These are phyloP conservation scores for Blumeria hordei DNA, from an alignment of 2,329 filamentous ascomycete species.

Conservation along the genomic window DNA sequence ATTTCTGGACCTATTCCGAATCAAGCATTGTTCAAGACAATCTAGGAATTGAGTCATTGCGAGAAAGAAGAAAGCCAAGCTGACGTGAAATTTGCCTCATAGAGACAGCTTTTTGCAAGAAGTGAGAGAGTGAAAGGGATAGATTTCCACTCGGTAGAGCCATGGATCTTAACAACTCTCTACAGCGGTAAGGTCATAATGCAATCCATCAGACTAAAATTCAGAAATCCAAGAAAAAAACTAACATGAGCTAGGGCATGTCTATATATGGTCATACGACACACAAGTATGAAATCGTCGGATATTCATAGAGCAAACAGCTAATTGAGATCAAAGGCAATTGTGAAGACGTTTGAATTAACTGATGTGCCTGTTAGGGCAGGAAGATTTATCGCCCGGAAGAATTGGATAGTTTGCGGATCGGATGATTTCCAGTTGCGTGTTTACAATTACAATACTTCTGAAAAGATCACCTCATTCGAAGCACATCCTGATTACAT, in stretches of 20 bases:
- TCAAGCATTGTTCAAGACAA: background rate
- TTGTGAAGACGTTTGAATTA: conserved; percentile 96
- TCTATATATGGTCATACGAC: conserved; percentile 98
- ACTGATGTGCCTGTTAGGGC: conserved; percentile 95
- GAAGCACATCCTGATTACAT: conserved; percentile 98
- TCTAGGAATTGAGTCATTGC: conserved; percentile 4
- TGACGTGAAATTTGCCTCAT: conserved; percentile 18
- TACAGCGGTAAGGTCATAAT: conserved; percentile 51
- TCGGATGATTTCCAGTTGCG: conserved; percentile 74
- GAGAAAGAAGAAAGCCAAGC: conserved; percentile 8
- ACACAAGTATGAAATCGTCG: conserved; percentile 33
- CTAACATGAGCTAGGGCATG: conserved; percentile 41
- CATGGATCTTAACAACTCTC: conserved; percentile 87
- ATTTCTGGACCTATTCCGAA: background rate
- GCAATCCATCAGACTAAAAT: too few relatives aligned
- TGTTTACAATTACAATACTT: conserved; percentile 98
- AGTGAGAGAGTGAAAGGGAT: conserved; percentile 93
- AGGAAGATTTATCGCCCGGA: conserved; percentile 84
- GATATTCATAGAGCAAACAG: background rate
- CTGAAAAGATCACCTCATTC: conserved; percentile 91
- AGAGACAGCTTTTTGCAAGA: conserved; percentile 67
- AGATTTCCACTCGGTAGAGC: conserved; percentile 90
- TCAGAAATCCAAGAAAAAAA: too few relatives aligned
- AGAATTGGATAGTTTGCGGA: conserved; percentile 97
- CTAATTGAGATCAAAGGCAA: conserved; percentile 26